These are phyloP conservation scores for Leptomonas seymouri DNA, from an alignment of 208 protist species.

Conservation along the genomic window DNA sequence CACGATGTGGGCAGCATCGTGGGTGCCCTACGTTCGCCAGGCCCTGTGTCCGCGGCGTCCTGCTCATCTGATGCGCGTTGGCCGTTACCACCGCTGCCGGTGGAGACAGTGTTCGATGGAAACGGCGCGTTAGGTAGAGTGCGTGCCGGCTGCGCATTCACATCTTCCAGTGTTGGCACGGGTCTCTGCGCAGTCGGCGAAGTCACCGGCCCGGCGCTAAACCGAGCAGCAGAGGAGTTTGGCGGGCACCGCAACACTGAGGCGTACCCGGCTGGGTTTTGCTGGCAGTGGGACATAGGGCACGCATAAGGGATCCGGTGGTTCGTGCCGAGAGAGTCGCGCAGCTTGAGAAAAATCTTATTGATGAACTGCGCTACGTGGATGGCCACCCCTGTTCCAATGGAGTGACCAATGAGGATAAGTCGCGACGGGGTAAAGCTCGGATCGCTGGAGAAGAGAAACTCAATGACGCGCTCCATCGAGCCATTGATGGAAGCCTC, in stretches of 20 bases:
- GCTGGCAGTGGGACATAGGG: slow-evolving; percentile 16
- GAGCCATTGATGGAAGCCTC: slow-evolving; percentile 46
- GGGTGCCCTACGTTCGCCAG: not conserved
- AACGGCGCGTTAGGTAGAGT: not conserved
- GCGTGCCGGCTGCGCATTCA: not conserved
- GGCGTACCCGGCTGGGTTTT: not conserved
- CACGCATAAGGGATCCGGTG: slow-evolving; percentile 21
- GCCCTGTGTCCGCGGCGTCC: not conserved
- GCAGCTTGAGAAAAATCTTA: slow-evolving; percentile 29
- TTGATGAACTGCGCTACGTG: slow-evolving; percentile 43
- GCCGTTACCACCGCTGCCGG: not conserved
- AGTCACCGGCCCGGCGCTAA: slow-evolving; percentile 7
- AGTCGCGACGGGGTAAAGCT: slow-evolving; percentile 45
- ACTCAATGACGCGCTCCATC: slow-evolving; percentile 50
- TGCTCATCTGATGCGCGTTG: not conserved
- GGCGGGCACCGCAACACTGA: slow-evolving; percentile 8
- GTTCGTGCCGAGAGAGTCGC: slow-evolving; percentile 9
- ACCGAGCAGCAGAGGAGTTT: slow-evolving; percentile 5
- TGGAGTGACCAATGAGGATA: slow-evolving; percentile 55
- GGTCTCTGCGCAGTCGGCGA: slow-evolving; percentile 6
- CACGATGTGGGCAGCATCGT: slow-evolving; percentile 16
- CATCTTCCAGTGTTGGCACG: not conserved
- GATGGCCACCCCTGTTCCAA: slow-evolving; percentile 45
- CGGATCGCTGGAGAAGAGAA: slow-evolving; percentile 39
- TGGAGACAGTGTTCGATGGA: not conserved